These are phyloP conservation scores for Claviceps digitariae DNA, from an alignment of 2,329 filamentous ascomycete genomes.

Conservation along the genomic window DNA sequence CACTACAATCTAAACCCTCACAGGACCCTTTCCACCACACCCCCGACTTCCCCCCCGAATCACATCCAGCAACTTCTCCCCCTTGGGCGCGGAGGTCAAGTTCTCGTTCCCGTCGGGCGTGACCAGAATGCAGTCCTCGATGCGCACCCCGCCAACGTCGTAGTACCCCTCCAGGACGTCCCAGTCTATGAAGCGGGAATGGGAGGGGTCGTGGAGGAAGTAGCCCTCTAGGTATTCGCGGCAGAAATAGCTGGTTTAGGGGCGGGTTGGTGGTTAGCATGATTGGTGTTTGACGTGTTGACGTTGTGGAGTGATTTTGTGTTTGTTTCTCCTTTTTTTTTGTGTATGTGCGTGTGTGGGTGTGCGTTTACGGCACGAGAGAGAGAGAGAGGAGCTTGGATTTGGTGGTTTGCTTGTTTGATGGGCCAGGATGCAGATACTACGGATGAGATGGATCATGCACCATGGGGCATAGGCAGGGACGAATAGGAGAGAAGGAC, in stretches of 20 bases:
- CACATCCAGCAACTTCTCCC: slow-evolving; percentile 52
- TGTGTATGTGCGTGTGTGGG: neutral
- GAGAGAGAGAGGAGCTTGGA: too few relatives aligned
- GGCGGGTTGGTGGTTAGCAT: neutral
- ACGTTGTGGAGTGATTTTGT: too few relatives aligned
- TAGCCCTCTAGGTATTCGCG: slow-evolving; percentile 58
- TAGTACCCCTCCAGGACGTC: slow-evolving; percentile 56
- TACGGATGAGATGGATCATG: neutral
- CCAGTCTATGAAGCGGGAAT: slow-evolving; percentile 51
- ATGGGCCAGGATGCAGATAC: too few relatives aligned
- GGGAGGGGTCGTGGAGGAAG: slow-evolving; percentile 44
- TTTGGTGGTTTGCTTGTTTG: too few relatives aligned
- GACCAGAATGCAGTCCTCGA: slow-evolving; percentile 82
- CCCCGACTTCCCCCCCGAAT: slow-evolving; percentile 29
- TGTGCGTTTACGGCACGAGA: neutral
- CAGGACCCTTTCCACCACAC: neutral
- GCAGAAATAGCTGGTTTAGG: slow-evolving; percentile 53
- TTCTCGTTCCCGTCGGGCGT: slow-evolving; percentile 71
- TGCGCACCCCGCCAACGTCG: slow-evolving; percentile 73
- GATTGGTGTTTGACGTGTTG: too few relatives aligned
- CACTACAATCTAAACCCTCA: too few relatives aligned
- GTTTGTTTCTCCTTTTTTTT: neutral
- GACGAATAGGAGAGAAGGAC: neutral
- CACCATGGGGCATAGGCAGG: neutral
- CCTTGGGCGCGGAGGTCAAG: slow-evolving; percentile 67